These are phyloP conservation scores for Ogataea trehalophila DNA, from an alignment of 805 yeast genomes.

Conservation along the genomic window DNA sequence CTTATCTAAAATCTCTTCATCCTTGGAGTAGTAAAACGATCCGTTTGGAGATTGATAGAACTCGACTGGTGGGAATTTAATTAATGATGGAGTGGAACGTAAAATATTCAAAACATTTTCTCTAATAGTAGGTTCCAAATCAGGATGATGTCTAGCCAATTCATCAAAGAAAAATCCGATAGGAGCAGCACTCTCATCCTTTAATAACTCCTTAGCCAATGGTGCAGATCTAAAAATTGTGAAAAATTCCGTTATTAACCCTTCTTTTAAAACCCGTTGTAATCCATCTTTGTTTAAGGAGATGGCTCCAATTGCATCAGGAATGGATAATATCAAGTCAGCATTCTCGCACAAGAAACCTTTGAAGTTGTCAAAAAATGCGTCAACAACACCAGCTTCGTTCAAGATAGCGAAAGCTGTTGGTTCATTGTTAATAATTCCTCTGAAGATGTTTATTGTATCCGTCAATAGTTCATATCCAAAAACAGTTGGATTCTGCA, in stretches of 20 bases:
- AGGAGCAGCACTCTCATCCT: slow-evolving; percentile 46
- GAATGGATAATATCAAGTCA: slow-evolving; percentile 55
- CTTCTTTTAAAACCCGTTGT: slow-evolving; percentile 41
- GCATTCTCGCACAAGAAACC: slow-evolving; percentile 51
- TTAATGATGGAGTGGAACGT: slow-evolving; percentile 36
- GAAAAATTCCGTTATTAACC: slow-evolving; percentile 41
- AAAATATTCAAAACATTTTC: slow-evolving; percentile 44
- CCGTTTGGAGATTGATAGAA: slow-evolving; percentile 40
- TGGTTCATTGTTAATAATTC: slow-evolving; percentile 84
- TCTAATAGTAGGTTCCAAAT: slow-evolving; percentile 54
- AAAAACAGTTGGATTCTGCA: slow-evolving; percentile 53
- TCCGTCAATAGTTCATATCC: slow-evolving; percentile 62
- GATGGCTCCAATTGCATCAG: slow-evolving; percentile 78
- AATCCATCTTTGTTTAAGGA: slow-evolving; percentile 74
- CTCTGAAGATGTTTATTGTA: slow-evolving; percentile 58
- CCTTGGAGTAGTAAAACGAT: slow-evolving; percentile 35
- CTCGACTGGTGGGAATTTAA: slow-evolving; percentile 35
- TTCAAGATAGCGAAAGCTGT: slow-evolving; percentile 76
- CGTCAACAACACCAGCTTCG: slow-evolving; percentile 71
- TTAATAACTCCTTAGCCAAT: slow-evolving; percentile 49
- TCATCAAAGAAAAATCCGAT: slow-evolving; percentile 75
- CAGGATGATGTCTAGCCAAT: slow-evolving; percentile 77
- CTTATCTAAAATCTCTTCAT: slow-evolving; percentile 37
- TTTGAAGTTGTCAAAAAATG: slow-evolving; percentile 54
- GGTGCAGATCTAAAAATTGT: slow-evolving; percentile 43